These are phyloP conservation scores for Begonia loranthoides DNA, from an alignment of 306 rosid species.

Conservation along the genomic window DNA sequence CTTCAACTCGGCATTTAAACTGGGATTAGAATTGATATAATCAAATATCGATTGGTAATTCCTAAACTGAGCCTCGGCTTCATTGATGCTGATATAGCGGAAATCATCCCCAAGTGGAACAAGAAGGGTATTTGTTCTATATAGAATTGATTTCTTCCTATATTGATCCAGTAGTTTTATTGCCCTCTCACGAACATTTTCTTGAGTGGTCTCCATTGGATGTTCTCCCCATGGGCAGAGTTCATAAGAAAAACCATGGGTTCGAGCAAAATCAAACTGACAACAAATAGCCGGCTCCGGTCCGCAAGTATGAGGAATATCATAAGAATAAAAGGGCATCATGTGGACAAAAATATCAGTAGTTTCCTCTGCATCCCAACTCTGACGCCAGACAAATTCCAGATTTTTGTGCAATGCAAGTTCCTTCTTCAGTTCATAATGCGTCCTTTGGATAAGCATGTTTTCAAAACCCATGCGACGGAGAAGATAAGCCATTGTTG, in stretches of 20 bases:
- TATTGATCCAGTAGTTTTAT: constrained; percentile 75
- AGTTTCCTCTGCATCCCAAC: constrained; percentile 88
- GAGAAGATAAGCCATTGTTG: constrained; percentile 97
- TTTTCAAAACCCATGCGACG: constrained; percentile 99
- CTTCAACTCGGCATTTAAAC: constrained; percentile 66
- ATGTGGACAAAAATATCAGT: constrained; percentile 97
- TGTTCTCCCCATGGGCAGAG: constrained; percentile 71
- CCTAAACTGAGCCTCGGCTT: constrained; percentile 91
- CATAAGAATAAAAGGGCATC: constrained; percentile 99
- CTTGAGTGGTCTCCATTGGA: constrained; percentile 65
- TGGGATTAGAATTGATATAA: constrained; percentile 70
- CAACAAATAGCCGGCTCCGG: constrained; percentile 98
- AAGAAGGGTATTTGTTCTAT: constrained; percentile 89
- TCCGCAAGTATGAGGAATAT: constrained; percentile 98
- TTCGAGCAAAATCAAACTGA: constrained; percentile 95
- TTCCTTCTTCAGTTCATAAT: constrained; percentile 95
- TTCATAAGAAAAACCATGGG: constrained; percentile 51
- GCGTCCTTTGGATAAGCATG: constrained; percentile 98
- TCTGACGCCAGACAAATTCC: constrained; percentile 93
- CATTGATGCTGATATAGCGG: constrained; percentile 62
- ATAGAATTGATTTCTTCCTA: constrained; percentile 79
- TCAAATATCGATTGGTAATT: constrained; percentile 85
- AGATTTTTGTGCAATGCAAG: constrained; percentile 77
- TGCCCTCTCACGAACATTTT: constrained; percentile 78
- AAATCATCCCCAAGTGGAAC: constrained; percentile 98